Base-by-base conservation (phyloP, 139 green algal species). In the Pseudopediastrum boryanum region DNA sequence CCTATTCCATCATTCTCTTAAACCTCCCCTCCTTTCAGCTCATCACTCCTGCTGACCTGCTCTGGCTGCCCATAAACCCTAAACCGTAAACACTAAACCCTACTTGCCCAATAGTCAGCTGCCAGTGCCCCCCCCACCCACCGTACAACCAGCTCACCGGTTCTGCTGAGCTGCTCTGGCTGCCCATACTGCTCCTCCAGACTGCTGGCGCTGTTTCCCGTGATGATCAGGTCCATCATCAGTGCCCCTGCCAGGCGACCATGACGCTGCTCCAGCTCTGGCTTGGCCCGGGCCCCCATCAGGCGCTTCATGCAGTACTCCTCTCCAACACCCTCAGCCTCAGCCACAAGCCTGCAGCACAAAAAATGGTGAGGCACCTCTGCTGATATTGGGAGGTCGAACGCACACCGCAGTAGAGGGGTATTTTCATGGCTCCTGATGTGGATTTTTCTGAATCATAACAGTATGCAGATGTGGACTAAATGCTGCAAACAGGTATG, bases 181-280 rank as follows among this genome's bases (percentile, higher is more conserved):
- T 75, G 44, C 5, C 83, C 87, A 83, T 83, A 92, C 2, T 65
- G 54, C 31, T 70, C 39, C 19, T 78, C 85, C 27, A 91, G 71
- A 1, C 41, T 44, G 29, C 48, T 38, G 25, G 83, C 63, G 42
- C 31, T 42, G 62, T 52, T 38, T 13, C 65, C n/a, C 3, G 52
- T 21, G 0, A 88, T 75, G 41, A 90, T 38, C 19, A 62, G 64
- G 36, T 79, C 77, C 63, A 92, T 29, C 41, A 77, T 72, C 52
- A 88, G 74, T 23, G 85, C 83, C 1, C 81, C 83, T 31, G 86
- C 87, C 48, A 91, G 81, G n/a, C 81, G 77, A 12, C 51, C 80
- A 50, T 92, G 87, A 44, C 43, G 65, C n/a, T 35, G 70, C 27
- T 77, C 58, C 0, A 29, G 35, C 4, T 41, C 74, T 7, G 39